Evolutionary conservation across 805 yeast species (phyloP), one percentile per base, ranked within the genome.

Genomic region (Wickerhamomyces bovis): DNA sequence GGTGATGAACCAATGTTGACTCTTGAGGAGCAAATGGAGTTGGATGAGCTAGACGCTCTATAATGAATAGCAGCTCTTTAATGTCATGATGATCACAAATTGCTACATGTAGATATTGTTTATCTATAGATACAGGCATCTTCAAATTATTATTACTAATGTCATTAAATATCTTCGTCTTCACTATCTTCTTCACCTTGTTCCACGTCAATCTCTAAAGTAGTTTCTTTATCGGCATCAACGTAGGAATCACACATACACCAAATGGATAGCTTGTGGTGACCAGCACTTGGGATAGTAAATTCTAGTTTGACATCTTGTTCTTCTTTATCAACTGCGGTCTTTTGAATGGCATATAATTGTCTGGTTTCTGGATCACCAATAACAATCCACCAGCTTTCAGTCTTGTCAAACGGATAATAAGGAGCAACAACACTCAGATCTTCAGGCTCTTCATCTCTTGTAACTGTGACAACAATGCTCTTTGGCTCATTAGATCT

Each of bases 201-300:
- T 25, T 60, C 56, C 19, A 73, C 80, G 4, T 73, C 69, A 4
- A 82, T 59, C 22, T 73, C 77, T 42, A 85, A 69, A 11, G 70
- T 63, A 21, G 82, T 75, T 66, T 92, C 96, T 62, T 86, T 87
- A 61, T 92, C 99, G 2, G 89, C 95, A 60, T 90, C 98, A n/a
- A 88, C 58, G 57, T 90, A 92, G 0, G 95, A 83, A 58, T 90
- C 97, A 66, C 97, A 85, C 61, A 90, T 77, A 58, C 92, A 81
- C 95, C 95, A 90, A 1, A 89, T 68, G 0, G 81, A 77, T 22
- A 90, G 64, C 16, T 72, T 60, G 46, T 83, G 85, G 6, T 69
- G 61, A 0, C 96, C 97, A 4, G 76, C 62, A 4, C 66, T 71
- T 0, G 87, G 81, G 10, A 88, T 57, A 0, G 78, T 68, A 49